Percentiles rank a stretch among this genome's conserved stretches.
Evolutionary conservation across 768 basidiomycete species (phyloP).

Genomic region (Scleroderma citrinum): DNA sequence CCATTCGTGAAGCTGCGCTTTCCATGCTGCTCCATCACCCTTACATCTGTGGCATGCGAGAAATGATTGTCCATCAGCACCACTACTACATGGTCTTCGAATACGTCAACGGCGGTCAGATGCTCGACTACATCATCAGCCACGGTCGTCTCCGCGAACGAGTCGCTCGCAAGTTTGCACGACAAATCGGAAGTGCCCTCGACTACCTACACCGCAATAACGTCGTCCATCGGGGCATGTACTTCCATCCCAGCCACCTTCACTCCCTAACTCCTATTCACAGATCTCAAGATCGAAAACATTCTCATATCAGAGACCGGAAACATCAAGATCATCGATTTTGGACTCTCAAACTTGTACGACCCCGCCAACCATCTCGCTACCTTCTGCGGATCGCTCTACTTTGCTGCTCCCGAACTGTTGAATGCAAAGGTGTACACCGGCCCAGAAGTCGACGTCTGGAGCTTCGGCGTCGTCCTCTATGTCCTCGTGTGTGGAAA

Average conservation of each 20-base stretch:
- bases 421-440: slow-evolving; percentile 96
- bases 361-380: slow-evolving; percentile 76
- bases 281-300: slow-evolving; percentile 97
- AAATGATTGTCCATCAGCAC: slow-evolving; percentile 95
- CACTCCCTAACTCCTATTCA: slow-evolving; percentile 5
- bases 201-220: slow-evolving; percentile 97
- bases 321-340: slow-evolving; percentile 99
- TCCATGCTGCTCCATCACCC: slow-evolving; percentile 96
- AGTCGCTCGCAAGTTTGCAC: slow-evolving; percentile 93
- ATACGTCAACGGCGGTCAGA: slow-evolving; percentile 98
- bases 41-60: slow-evolving; percentile 98
- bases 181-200: slow-evolving; percentile 94
- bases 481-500: slow-evolving; percentile 98
- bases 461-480: slow-evolving; percentile 98
- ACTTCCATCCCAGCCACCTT: slow-evolving; percentile 11
- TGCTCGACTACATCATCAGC: slow-evolving; percentile 99
- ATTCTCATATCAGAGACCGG: slow-evolving; percentile 98
- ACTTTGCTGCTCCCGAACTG: slow-evolving; percentile 97
- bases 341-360: slow-evolving; percentile 94
- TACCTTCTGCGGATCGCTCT: slow-evolving; percentile 96
- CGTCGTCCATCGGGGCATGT: slow-evolving; percentile 86
- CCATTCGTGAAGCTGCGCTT: slow-evolving; percentile 90
- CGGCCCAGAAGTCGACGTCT: slow-evolving; percentile 97
- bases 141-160: slow-evolving; percentile 94
- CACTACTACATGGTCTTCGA: slow-evolving; percentile 99